Conservation (phyloP, 139 green algal genomes). For the Chlorella sp. region DNA sequence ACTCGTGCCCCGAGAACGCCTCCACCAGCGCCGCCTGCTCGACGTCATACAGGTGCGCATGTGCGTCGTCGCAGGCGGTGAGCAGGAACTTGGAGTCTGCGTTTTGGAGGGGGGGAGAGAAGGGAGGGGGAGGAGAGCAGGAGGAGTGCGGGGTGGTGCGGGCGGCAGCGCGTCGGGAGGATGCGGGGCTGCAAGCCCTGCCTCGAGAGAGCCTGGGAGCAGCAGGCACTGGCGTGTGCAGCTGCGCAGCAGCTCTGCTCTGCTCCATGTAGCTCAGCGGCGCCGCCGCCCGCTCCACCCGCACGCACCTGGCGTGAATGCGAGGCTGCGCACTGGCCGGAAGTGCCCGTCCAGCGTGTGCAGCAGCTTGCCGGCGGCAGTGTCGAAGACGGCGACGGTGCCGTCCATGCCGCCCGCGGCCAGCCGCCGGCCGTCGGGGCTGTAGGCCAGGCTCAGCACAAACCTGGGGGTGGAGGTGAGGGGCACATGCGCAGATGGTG, state of each 20-base stretch:
- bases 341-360: conserved; percentile 77
- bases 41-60: conserved; percentile 88
- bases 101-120: conserved; percentile 2
- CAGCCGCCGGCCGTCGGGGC: conserved; percentile 68
- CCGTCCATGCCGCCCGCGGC: conserved; percentile 81
- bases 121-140: too few relatives aligned
- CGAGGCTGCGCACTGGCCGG: conserved; percentile 82
- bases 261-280: not conserved
- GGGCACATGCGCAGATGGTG: too few relatives aligned
- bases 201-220: too few relatives aligned
- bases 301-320: conserved; percentile 74
- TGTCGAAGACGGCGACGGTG: conserved; percentile 78
- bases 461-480: too few relatives aligned
- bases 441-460: conserved; percentile 74
- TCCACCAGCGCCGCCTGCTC: conserved; percentile 75
- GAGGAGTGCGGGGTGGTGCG: too few relatives aligned
- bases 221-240: too few relatives aligned
- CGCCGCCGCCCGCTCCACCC: too few relatives aligned
- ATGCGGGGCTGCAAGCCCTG: too few relatives aligned
- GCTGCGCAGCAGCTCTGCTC: not conserved
- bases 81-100: conserved; percentile 78
- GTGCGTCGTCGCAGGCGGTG: conserved; percentile 92
- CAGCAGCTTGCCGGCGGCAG: conserved; percentile 56
- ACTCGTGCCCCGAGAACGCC: conserved; percentile 85
- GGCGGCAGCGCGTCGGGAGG: too few relatives aligned